These are phyloP conservation scores for Cucumis hystrix DNA, from an alignment of 306 rosid species.

Conservation along the genomic window DNA sequence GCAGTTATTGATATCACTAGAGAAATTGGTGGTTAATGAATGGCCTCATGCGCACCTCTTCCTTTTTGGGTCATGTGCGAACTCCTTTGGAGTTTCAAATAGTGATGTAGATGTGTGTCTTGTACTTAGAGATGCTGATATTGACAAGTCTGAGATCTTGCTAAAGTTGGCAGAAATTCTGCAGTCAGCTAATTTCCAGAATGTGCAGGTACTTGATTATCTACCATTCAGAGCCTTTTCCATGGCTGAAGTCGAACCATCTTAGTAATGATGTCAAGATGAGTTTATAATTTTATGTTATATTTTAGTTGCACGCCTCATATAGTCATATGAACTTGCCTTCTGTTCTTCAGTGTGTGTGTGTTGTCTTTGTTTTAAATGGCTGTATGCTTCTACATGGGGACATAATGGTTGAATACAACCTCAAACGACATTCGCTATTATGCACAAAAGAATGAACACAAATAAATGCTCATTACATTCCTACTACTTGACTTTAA, in stretches of 20 bases:
- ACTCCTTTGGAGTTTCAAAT: conserved; percentile 83
- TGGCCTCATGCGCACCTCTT: conserved; percentile 76
- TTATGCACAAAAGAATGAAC: background rate
- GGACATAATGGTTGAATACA: background rate
- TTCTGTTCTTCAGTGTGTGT: background rate
- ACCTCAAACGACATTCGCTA: background rate
- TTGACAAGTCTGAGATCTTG: conserved; percentile 68
- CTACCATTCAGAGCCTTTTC: conserved; percentile 1
- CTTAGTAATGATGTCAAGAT: background rate
- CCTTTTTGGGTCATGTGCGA: conserved; percentile 93
- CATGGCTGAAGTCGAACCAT: background rate
- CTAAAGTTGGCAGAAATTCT: conserved; percentile 72
- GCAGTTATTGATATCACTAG: conserved; percentile 47
- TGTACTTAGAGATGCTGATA: conserved; percentile 50
- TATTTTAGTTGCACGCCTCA: background rate
- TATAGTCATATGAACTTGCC: background rate
- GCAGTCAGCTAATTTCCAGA: conserved; percentile 68
- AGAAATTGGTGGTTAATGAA: conserved; percentile 53
- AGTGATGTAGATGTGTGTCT: conserved; percentile 94
- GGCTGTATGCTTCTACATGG: background rate
- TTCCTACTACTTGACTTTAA: background rate
- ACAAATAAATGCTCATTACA: background rate
- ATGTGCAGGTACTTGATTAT: conserved; percentile 66
- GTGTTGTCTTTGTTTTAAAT: background rate
- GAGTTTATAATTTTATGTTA: background rate